Percentiles rank a stretch among this genome's conserved stretches.
Evolutionary conservation across 306 rosid species (phyloP).

Genomic region (Medicago lupulina): DNA sequence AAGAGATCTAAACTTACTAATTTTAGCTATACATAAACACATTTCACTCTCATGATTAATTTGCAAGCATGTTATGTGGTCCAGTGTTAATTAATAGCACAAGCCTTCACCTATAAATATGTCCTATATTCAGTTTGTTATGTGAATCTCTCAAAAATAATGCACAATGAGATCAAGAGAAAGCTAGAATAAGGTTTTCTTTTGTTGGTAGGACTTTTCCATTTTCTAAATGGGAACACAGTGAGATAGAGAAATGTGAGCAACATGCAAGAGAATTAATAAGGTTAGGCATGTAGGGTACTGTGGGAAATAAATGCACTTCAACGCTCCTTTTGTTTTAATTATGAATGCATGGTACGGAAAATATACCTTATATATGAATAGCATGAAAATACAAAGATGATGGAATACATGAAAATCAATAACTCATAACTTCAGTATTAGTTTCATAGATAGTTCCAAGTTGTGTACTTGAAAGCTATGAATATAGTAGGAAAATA

Average conservation of each 20-base stretch:
- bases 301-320: constrained; percentile 41
- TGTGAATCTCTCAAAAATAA: constrained; percentile 18
- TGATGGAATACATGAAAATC: constrained; percentile 45
- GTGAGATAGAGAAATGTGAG: not conserved
- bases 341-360: constrained; percentile 9
- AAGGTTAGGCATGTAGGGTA: constrained; percentile 42
- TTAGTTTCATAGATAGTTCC: not conserved
- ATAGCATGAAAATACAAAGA: constrained; percentile 27
- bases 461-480: constrained; percentile 21
- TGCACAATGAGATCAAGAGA: constrained; percentile 30
- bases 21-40: constrained; percentile 11
- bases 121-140: constrained; percentile 12
- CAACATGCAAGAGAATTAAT: constrained; percentile 1
- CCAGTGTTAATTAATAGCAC: constrained; percentile 40
- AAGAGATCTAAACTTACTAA: constrained; percentile 25
- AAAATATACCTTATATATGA: constrained; percentile 4
- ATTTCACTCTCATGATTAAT: constrained; percentile 27
- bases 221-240: constrained; percentile 29
- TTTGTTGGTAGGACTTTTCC: constrained; percentile 29
- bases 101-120: constrained; percentile 25
- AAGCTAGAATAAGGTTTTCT: constrained; percentile 26
- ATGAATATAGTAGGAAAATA: constrained; percentile 19
- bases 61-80: constrained; percentile 46
- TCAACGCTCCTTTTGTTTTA: constrained; percentile 41
- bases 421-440: constrained; percentile 34